Percentiles rank a stretch among this genome's conserved stretches.
Evolutionary conservation across 345 rosid species (phyloP).

Genomic region (Boechera divaricarpa): DNA sequence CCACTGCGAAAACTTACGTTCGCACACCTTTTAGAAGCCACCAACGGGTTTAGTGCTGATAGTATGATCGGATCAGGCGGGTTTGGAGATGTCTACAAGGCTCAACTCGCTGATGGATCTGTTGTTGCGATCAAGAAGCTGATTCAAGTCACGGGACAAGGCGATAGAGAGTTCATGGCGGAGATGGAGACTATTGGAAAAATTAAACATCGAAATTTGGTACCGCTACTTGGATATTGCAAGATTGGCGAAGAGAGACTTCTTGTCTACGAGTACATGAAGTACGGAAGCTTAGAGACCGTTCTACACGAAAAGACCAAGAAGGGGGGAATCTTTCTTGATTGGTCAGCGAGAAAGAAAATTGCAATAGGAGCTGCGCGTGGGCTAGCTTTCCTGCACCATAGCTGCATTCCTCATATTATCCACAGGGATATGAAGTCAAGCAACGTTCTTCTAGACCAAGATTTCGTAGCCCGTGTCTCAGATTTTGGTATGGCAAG

Average conservation of each 20-base stretch:
- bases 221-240: constrained; percentile 90
- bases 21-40: constrained; percentile 89
- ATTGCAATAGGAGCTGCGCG: constrained; percentile 90
- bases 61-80: constrained; percentile 95
- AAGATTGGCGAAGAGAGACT: constrained; percentile 90
- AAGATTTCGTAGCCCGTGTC: constrained; percentile 79
- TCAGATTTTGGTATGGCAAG: constrained; percentile 99
- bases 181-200: constrained; percentile 99
- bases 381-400: constrained; percentile 95
- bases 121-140: constrained; percentile 93
- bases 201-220: constrained; percentile 90
- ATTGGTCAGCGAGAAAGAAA: constrained; percentile 81
- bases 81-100: constrained; percentile 95
- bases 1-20: constrained; percentile 82
- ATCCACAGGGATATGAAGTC: constrained; percentile 99
- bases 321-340: constrained; percentile 66
- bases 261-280: constrained; percentile 94
- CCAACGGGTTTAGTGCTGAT: constrained; percentile 80
- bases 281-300: constrained; percentile 88
- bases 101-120: constrained; percentile 76
- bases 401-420: constrained; percentile 81
- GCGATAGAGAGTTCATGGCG: constrained; percentile 90
- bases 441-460: constrained; percentile 92
- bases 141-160: constrained; percentile 91
- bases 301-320: constrained; percentile 64